Conservation (phyloP, 352 stramenopile species). For the Globisporangium parvum region DNA sequence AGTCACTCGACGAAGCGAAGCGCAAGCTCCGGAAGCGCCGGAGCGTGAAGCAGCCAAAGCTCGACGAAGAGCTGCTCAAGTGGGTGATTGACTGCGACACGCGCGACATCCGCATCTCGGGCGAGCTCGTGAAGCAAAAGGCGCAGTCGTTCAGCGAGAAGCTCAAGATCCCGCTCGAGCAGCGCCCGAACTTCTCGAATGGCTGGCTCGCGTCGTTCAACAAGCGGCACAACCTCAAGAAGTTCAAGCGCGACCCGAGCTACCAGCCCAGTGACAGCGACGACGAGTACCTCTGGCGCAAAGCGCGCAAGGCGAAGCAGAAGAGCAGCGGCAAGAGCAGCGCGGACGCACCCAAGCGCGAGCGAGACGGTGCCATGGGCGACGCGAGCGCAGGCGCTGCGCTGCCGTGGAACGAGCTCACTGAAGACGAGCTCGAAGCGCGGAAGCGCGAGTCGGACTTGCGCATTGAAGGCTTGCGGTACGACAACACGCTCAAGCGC, state of each 20-base stretch:
- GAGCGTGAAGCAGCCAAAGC: slow-evolving; percentile 16
- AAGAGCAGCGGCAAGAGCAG: not conserved
- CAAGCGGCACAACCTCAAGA: slow-evolving; percentile 28
- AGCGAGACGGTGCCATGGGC: not conserved
- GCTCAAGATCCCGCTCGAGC: slow-evolving; percentile 9
- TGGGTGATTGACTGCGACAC: slow-evolving; percentile 17
- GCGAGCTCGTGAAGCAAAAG: slow-evolving; percentile 17
- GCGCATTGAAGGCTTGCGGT: slow-evolving; percentile 14
- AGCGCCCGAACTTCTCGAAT: slow-evolving; percentile 54
- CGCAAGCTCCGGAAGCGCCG: slow-evolving; percentile 42
- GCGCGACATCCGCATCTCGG: slow-evolving; percentile 16
- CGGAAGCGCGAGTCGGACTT: slow-evolving; percentile 18
- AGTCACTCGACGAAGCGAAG: slow-evolving; percentile 61
- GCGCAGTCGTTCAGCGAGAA: slow-evolving; percentile 13
- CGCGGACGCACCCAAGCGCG: not conserved
- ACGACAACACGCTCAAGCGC: slow-evolving; percentile 19
- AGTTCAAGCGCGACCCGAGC: slow-evolving; percentile 16
- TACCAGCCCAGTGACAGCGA: slow-evolving; percentile 14
- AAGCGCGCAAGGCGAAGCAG: slow-evolving; percentile 4
- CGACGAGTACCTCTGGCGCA: slow-evolving; percentile 15
- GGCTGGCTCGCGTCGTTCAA: slow-evolving; percentile 84
- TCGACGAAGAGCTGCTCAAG: slow-evolving; percentile 16
- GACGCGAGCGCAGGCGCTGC: not conserved
- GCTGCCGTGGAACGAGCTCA: slow-evolving; percentile 13
- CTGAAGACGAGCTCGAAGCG: slow-evolving; percentile 11